phyloP scores from a whole-genome alignment of 345 rosid genomes.

The Linum lewisii region DNA sequence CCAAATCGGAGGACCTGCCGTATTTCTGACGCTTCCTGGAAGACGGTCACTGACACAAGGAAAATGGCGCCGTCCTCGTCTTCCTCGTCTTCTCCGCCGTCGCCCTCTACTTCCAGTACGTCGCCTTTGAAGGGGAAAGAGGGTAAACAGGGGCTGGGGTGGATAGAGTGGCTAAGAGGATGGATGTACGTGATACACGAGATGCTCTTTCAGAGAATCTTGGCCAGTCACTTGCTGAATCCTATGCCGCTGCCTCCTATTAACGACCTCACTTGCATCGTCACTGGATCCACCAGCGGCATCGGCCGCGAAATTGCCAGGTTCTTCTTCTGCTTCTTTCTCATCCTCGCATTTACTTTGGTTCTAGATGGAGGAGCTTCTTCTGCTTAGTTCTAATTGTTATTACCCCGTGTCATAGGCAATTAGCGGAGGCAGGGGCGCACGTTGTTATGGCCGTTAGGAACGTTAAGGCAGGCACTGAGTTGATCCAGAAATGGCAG shows the following conservation, averaged over 20 bases:
- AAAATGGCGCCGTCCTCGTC: background rate
- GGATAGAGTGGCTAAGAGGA: slow-evolving; percentile 95
- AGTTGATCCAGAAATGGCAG: slow-evolving; percentile 76
- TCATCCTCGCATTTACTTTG: background rate
- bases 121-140: background rate
- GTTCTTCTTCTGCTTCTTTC: slow-evolving; percentile 13
- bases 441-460: slow-evolving; percentile 97
- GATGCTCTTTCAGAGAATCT: slow-evolving; percentile 78
- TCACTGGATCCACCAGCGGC: slow-evolving; percentile 97
- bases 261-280: slow-evolving; percentile 66
- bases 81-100: background rate
- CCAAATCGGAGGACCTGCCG: background rate
- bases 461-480: slow-evolving; percentile 61
- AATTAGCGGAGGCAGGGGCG: slow-evolving; percentile 92
- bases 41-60: background rate
- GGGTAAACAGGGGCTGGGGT: slow-evolving; percentile 64
- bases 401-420: slow-evolving; percentile 27
- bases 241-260: slow-evolving; percentile 81
- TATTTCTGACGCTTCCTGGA: background rate
- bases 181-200: slow-evolving; percentile 62
- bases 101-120: background rate
- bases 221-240: slow-evolving; percentile 64
- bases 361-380: background rate
- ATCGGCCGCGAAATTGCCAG: slow-evolving; percentile 87
- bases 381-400: background rate